Evolutionary conservation across 306 rosid species (phyloP).

Genomic region (Medicago truncatula): MtrunA17r5.0-ANR NC_053045.1:36010501-36011000

Average conservation of each 20-base stretch:
- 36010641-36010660: constrained; percentile 29
- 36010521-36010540: constrained; percentile 16
- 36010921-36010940: not conserved
- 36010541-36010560: constrained; percentile 32
- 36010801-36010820: not conserved
- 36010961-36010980: not conserved
- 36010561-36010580: constrained; percentile 8
- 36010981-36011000: not conserved
- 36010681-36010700: not conserved
- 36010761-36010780: not conserved
- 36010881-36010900: not conserved
- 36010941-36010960: not conserved
- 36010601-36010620: constrained; percentile 27
- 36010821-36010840: too few species aligned
- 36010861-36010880: not conserved
- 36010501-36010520: not conserved
- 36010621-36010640: constrained; percentile 18
- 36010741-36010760: not conserved
- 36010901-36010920: not conserved
- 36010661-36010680: not conserved
- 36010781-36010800: not conserved
- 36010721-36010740: not conserved
- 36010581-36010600: constrained; percentile 13
- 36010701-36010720: constrained; percentile 17
- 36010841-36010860: too few species aligned